Conservation (phyloP, 2,329 filamentous ascomycete genomes). For the Colletotrichum horii region DNA sequence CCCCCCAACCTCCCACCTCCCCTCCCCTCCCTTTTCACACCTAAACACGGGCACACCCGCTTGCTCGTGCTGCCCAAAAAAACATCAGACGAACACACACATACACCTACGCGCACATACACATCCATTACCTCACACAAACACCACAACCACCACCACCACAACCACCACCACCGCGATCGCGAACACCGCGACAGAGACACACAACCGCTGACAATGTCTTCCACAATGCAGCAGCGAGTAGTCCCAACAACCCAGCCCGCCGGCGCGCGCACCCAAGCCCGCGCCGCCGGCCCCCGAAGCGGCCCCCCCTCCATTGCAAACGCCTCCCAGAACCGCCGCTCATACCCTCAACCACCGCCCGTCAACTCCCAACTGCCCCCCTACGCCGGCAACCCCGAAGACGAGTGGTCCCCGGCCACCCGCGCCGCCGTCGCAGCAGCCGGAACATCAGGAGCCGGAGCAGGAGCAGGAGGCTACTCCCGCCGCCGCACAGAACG, state of each 20-base stretch:
- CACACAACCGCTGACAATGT: not conserved
- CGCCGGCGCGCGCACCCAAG: not conserved
- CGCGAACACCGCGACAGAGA: not conserved
- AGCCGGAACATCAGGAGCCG: not conserved
- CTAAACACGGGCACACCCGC: not conserved
- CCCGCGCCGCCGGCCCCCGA: constrained; percentile 14
- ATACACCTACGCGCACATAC: not conserved
- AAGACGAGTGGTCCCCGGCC: constrained; percentile 13
- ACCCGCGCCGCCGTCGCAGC: not conserved
- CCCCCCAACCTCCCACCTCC: not conserved
- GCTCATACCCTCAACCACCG: constrained; percentile 11
- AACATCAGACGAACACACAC: not conserved
- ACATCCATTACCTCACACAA: not conserved
- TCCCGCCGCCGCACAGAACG: constrained; percentile 19
- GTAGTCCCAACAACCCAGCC: constrained; percentile 2
- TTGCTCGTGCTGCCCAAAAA: not conserved
- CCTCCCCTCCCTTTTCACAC: not conserved
- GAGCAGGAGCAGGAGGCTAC: not conserved
- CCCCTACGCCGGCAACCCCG: constrained; percentile 5
- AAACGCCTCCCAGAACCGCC: constrained; percentile 17
- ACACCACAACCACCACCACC: not conserved
- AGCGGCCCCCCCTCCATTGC: constrained; percentile 11
- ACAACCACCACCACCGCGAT: not conserved
- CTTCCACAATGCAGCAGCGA: constrained; percentile 10
- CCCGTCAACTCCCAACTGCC: constrained; percentile 10